Base-by-base conservation (phyloP, 768 basidiomycete genomes). In the Megacollybia marginata region DNA sequence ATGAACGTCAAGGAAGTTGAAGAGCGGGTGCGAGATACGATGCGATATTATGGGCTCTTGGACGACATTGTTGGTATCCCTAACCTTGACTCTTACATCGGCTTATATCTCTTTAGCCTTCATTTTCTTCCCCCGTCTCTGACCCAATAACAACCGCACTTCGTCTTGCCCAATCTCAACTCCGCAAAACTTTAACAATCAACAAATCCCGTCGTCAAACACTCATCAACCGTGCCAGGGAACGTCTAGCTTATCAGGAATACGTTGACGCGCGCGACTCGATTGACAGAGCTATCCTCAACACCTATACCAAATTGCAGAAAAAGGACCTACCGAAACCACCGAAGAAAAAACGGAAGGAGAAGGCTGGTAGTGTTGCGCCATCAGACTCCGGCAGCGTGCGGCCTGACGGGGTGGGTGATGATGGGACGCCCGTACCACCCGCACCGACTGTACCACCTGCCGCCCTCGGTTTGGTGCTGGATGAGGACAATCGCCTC, bases 71-170 rank as follows among this genome's bases (percentile, higher is more conserved):
- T 92, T 65, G 68, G 87, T 77, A 2, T 46, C 19, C 38, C 7
- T 40, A n/a, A 13, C 40, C 38, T 10, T 38, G 7, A n/a, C 40
- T 12, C 28, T 6, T 38, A 33, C 11, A 20, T 48, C 49, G 19
- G 47, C 40, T 52, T 12, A 47, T 42, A 23, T 50, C 42, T 47
- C 42, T 55, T 20, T 53, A 88, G 86, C 85, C 86, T 44, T 82
- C 90, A 62, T 90, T 79, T 59, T 70, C 79, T 19, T 75, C 82
- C 42, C 82, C 85, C 52, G 86, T 93, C 34, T 95, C 98, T 62
- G 96, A 99, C 65, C 93, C 94, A 32, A 89, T 99, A 45, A 85
- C 93, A 8, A 83, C 88, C 2, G 87, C 91, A 1, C 78, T 99
- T 1, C 86, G 95, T 2, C 84, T 90, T 40, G 88, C 91, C 15